Evolutionary conservation across 2,329 filamentous ascomycete species (phyloP).

Genomic region (Saccharata proteae): DNA sequence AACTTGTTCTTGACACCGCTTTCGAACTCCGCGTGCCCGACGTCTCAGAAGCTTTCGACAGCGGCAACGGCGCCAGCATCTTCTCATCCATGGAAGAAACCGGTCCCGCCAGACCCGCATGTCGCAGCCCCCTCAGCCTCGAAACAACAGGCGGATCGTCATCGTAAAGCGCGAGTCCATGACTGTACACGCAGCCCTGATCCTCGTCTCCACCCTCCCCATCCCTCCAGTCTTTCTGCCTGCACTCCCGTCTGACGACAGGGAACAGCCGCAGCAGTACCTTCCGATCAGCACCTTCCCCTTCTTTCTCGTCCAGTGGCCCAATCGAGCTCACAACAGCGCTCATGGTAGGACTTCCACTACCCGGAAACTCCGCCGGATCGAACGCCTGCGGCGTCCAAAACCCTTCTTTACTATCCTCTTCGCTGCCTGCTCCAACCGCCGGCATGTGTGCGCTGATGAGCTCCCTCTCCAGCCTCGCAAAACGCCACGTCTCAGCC

Average conservation of each 20-base stretch:
- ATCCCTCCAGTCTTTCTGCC: slow-evolving; percentile 23
- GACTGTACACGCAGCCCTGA: slow-evolving; percentile 37
- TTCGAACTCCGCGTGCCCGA: too few species aligned
- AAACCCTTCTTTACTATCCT: slow-evolving; percentile 22
- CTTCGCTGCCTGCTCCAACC: slow-evolving; percentile 14
- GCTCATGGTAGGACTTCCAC: slow-evolving; percentile 8
- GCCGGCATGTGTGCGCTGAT: slow-evolving; percentile 40
- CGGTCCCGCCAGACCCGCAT: slow-evolving; percentile 4
- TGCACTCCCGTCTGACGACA: slow-evolving; percentile 39
- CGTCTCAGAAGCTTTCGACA: too few species aligned
- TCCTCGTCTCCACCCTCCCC: slow-evolving; percentile 33
- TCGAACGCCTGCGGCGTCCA: slow-evolving; percentile 26
- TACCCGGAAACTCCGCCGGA: slow-evolving; percentile 13
- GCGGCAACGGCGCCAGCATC: too few species aligned
- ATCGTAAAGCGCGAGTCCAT: slow-evolving; percentile 38
- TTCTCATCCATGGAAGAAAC: too few species aligned
- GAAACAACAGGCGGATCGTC: slow-evolving; percentile 20
- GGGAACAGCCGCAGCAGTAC: slow-evolving; percentile 41
- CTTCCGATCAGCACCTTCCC: slow-evolving; percentile 22
- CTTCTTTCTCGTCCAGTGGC: slow-evolving; percentile 14
- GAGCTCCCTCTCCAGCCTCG: slow-evolving; percentile 44
- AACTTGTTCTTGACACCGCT: too few species aligned
- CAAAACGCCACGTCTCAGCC: slow-evolving; percentile 47
- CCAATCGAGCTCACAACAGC: slow-evolving; percentile 14
- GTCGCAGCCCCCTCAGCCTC: slow-evolving; percentile 4